Evolutionary conservation across 2,329 filamentous ascomycete species (phyloP).

Genomic region (Neofusicoccum laricinum): DNA sequence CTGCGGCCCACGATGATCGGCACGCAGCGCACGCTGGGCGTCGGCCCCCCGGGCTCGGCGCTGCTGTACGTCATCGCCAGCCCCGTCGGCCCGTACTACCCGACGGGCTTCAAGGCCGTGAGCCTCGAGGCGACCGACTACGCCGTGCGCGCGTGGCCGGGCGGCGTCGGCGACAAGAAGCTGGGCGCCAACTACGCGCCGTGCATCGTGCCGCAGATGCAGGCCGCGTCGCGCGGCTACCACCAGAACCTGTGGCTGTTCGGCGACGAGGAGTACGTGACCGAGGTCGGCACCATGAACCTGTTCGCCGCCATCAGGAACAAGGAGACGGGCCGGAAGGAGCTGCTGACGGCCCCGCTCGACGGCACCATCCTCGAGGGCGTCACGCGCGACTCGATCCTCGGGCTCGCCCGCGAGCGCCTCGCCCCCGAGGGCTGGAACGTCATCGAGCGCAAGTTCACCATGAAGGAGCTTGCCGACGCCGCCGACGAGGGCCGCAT

Average conservation of each 20-base stretch:
- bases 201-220: constrained; percentile 92
- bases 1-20: constrained; percentile 96
- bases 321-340: constrained; percentile 83
- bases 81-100: constrained; percentile 96
- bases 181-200: constrained; percentile 99
- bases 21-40: constrained; percentile 89
- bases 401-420: constrained; percentile 80
- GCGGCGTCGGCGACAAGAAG: constrained; percentile 97
- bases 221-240: constrained; percentile 87
- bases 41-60: constrained; percentile 86
- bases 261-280: constrained; percentile 90
- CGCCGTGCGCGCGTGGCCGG: constrained; percentile 95
- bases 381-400: constrained; percentile 87
- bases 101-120: constrained; percentile 96
- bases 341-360: constrained; percentile 90
- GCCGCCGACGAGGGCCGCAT: constrained; percentile 81
- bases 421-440: constrained; percentile 84
- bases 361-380: constrained; percentile 96
- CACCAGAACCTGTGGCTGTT: constrained; percentile 99
- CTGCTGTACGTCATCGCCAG: constrained; percentile 94
- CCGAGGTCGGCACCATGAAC: constrained; percentile 99
- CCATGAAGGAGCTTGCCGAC: constrained; percentile 80
- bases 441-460: constrained; percentile 84
- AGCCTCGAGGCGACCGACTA: constrained; percentile 95
- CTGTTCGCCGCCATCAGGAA: constrained; percentile 85